These are phyloP conservation scores for Eucalyptus paniculata DNA, from an alignment of 345 rosid species.

Conservation along the genomic window DNA sequence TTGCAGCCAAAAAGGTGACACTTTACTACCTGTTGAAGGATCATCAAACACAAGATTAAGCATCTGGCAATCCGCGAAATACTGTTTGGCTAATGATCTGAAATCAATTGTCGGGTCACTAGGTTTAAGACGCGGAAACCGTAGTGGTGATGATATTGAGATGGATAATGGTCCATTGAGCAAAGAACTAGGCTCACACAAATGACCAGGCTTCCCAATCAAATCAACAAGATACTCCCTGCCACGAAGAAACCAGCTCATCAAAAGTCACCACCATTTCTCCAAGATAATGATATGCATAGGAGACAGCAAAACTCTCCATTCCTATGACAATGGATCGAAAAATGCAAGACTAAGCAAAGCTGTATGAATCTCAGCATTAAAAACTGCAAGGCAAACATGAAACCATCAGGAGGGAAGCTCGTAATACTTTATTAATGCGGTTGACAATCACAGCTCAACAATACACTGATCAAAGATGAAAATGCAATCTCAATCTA, in stretches of 20 bases:
- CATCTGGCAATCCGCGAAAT: constrained; percentile 64
- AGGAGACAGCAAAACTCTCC: not conserved
- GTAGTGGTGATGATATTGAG: constrained; percentile 87
- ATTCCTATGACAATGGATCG: not conserved
- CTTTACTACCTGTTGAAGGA: constrained; percentile 52
- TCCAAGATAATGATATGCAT: not conserved
- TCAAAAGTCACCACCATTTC: not conserved
- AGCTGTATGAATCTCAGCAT: not conserved
- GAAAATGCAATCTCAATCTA: not conserved
- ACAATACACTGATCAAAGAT: not conserved
- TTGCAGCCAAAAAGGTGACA: not conserved
- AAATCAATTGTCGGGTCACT: constrained; percentile 64
- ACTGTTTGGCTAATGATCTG: constrained; percentile 83
- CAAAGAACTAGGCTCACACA: constrained; percentile 91
- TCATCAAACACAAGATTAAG: constrained; percentile 80
- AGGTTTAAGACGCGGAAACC: constrained; percentile 71
- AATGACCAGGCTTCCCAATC: constrained; percentile 80
- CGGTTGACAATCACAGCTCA: not conserved
- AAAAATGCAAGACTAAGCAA: not conserved
- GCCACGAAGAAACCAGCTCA: constrained; percentile 23
- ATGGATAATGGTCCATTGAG: constrained; percentile 96
- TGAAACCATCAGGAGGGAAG: not conserved
- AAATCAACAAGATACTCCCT: constrained; percentile 96
- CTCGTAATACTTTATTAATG: not conserved
- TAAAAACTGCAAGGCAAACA: not conserved